These are phyloP conservation scores for Passalora sequoiae DNA, from an alignment of 2,329 filamentous ascomycete genomes.

Conservation along the genomic window DNA sequence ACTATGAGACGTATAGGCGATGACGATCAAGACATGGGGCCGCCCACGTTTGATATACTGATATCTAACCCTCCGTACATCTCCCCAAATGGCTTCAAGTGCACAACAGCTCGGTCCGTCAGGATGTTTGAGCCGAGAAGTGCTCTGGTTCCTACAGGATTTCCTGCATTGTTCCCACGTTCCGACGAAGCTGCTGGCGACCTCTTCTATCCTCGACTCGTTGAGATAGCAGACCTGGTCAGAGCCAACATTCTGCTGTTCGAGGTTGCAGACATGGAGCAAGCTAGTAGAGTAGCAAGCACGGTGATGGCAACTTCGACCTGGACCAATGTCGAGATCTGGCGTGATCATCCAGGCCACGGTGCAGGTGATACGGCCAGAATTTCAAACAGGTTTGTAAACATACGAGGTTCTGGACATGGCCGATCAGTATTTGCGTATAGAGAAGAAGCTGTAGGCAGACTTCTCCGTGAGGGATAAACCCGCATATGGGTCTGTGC, in stretches of 20 bases:
- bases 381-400: constrained; percentile 18
- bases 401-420: constrained; percentile 38
- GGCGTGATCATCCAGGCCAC: constrained; percentile 59
- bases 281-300: constrained; percentile 59
- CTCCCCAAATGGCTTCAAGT: constrained; percentile 58
- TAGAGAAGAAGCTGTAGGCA: constrained; percentile 23
- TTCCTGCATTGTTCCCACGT: background rate
- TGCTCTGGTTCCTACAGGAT: constrained; percentile 63
- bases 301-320: constrained; percentile 38
- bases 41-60: constrained; percentile 52
- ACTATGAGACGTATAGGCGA: constrained; percentile 12
- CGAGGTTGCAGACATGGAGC: constrained; percentile 65
- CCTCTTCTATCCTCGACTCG: constrained; percentile 64
- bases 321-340: constrained; percentile 56
- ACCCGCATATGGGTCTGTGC: too few relatives aligned
- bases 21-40: background rate
- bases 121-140: constrained; percentile 73
- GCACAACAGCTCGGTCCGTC: constrained; percentile 66
- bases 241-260: constrained; percentile 56
- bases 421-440: constrained; percentile 43
- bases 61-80: constrained; percentile 92
- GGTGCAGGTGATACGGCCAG: constrained; percentile 23
- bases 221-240: constrained; percentile 50
- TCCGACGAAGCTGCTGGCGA: constrained; percentile 36
- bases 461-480: too few relatives aligned